These are phyloP conservation scores for Tilletia horrida DNA, from an alignment of 1,284 basidiomycete species.

Conservation along the genomic window DNA sequence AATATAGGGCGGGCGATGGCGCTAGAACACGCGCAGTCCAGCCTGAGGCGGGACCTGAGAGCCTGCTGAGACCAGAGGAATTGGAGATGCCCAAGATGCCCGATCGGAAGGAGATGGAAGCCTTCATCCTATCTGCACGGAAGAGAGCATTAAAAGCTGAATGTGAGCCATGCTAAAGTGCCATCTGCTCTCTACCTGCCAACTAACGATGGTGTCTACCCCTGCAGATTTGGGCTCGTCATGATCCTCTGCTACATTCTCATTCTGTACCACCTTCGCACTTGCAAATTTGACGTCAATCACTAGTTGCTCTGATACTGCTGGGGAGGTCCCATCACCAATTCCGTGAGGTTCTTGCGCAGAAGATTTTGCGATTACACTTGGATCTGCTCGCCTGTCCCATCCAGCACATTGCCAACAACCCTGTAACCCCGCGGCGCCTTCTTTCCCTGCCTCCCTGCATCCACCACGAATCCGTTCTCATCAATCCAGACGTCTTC, in stretches of 20 bases:
- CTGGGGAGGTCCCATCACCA: no score
- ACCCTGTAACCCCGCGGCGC: conserved; percentile 51
- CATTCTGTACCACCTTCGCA: not conserved
- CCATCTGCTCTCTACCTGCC: no score
- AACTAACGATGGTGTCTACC: no score
- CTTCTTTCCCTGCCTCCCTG: conserved; percentile 38
- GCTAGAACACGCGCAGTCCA: conserved; percentile 22
- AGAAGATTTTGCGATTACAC: not conserved
- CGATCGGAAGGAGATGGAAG: conserved; percentile 69
- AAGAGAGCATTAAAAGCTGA: conserved; percentile 75
- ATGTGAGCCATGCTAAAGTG: conserved; percentile 21
- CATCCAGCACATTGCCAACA: conserved; percentile 41
- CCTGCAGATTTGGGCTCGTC: no score
- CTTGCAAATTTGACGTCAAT: not conserved
- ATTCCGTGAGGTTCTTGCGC: no score
- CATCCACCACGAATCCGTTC: conserved; percentile 49
- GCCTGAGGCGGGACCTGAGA: conserved; percentile 24
- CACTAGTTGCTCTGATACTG: no score
- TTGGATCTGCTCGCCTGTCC: not conserved
- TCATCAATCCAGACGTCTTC: conserved; percentile 51
- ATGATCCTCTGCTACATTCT: no score
- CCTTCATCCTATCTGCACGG: conserved; percentile 69
- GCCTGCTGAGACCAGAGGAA: conserved; percentile 70
- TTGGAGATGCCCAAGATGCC: conserved; percentile 63
- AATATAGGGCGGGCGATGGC: conserved; percentile 23